phyloP scores from a whole-genome alignment of 352 stramenopile genomes.

The Phytopythium mirpurense region DNA sequence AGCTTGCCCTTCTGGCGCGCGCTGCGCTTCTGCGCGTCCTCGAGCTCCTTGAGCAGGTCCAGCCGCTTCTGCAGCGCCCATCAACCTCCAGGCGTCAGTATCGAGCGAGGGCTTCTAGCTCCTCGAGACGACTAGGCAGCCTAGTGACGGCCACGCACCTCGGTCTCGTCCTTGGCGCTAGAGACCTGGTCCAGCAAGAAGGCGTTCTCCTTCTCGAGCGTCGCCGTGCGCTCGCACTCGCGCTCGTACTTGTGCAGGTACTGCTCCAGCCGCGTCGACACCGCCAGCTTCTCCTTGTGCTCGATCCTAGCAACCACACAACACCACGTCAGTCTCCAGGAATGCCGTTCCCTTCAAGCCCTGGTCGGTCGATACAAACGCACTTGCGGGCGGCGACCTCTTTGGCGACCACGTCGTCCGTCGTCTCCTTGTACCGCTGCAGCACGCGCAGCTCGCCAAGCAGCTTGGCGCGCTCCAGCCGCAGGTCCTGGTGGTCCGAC shows the following conservation, averaged over 20 bases:
- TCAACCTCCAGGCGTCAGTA: background rate
- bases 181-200: slow-evolving; percentile 69
- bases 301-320: slow-evolving; percentile 22
- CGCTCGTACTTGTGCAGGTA: slow-evolving; percentile 82
- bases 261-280: slow-evolving; percentile 63
- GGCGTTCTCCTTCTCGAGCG: slow-evolving; percentile 60
- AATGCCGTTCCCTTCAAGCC: too few species aligned
- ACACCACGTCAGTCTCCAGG: too few species aligned
- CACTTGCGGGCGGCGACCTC: slow-evolving; percentile 51
- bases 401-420: slow-evolving; percentile 57
- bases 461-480: slow-evolving; percentile 62
- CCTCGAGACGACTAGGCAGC: too few species aligned
- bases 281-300: slow-evolving; percentile 67
- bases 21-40: slow-evolving; percentile 65
- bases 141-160: too few species aligned
- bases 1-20: slow-evolving; percentile 67
- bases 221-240: slow-evolving; percentile 52
- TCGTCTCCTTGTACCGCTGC: slow-evolving; percentile 68
- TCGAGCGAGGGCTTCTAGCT: too few species aligned
- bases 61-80: slow-evolving; percentile 38
- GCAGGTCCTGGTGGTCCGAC: slow-evolving; percentile 64
- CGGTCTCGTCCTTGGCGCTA: slow-evolving; percentile 64
- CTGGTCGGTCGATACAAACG: too few species aligned
- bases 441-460: slow-evolving; percentile 61
- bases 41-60: slow-evolving; percentile 59